Conservation (phyloP, 1,139 yeast genomes). For the Lodderomyces orthopsilosis region DNA sequence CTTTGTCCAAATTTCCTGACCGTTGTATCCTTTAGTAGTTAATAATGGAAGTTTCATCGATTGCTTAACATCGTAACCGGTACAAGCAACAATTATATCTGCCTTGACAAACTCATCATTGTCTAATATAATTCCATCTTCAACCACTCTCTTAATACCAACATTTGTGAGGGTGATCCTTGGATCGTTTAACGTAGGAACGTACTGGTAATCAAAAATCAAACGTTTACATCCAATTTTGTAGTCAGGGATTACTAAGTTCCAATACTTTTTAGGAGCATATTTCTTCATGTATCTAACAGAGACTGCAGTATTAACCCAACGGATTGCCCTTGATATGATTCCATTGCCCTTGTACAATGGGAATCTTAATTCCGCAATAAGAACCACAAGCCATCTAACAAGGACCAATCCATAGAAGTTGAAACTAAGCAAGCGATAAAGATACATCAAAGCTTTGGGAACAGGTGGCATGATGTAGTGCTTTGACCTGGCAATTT, state of each 20-base stretch:
- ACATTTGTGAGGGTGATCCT: slow-evolving; percentile 26
- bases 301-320: slow-evolving; percentile 21
- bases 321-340: slow-evolving; percentile 27
- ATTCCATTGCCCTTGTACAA: slow-evolving; percentile 32
- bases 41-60: slow-evolving; percentile 22
- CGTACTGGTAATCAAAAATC: slow-evolving; percentile 38
- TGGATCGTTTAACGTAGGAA: slow-evolving; percentile 33
- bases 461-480: slow-evolving; percentile 43
- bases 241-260: slow-evolving; percentile 34
- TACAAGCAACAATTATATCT: slow-evolving; percentile 45
- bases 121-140: slow-evolving; percentile 28
- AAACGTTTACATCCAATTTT: slow-evolving; percentile 46
- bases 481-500: slow-evolving; percentile 38
- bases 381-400: slow-evolving; percentile 26
- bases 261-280: slow-evolving; percentile 36
- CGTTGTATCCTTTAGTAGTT: slow-evolving; percentile 28
- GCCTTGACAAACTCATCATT: slow-evolving; percentile 31
- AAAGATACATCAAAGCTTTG: slow-evolving; percentile 17
- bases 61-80: slow-evolving; percentile 33
- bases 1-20: slow-evolving; percentile 26
- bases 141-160: slow-evolving; percentile 27
- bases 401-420: slow-evolving; percentile 27
- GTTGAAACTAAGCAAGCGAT: slow-evolving; percentile 24
- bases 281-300: slow-evolving; percentile 27
- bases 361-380: slow-evolving; percentile 38